Evolutionary conservation across 2,329 filamentous ascomycete genomes (phyloP).

Genomic region (Ceratocystis colombiana): DNA sequence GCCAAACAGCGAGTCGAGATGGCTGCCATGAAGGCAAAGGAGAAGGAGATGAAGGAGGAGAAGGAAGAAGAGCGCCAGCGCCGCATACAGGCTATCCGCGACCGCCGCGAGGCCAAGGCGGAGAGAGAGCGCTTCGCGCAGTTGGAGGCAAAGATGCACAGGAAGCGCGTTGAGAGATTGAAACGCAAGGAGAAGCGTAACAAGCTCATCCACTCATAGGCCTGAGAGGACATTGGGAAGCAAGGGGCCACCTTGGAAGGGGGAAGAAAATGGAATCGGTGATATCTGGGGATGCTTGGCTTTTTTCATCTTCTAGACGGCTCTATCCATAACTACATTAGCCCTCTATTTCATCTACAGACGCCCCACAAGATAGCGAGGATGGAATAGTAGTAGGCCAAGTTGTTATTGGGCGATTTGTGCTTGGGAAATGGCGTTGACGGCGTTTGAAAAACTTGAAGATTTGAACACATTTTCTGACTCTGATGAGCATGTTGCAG

Average conservation of each 20-base stretch:
- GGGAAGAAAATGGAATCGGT: neutral
- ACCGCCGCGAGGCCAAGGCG: conserved; percentile 77
- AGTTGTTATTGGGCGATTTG: neutral
- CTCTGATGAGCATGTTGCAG: conserved; percentile 14
- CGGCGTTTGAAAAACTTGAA: conserved; percentile 19
- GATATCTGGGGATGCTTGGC: conserved; percentile 8
- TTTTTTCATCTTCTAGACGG: conserved; percentile 15
- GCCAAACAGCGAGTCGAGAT: conserved; percentile 58
- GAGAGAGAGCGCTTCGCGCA: conserved; percentile 88
- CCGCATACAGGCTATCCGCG: conserved; percentile 72
- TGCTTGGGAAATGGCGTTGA: conserved; percentile 22
- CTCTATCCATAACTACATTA: neutral
- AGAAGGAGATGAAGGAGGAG: conserved; percentile 92
- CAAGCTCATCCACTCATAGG: conserved; percentile 62
- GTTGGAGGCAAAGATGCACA: conserved; percentile 96
- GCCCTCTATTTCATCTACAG: neutral
- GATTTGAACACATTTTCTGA: conserved; percentile 9
- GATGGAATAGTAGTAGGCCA: neutral
- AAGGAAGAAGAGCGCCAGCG: conserved; percentile 81
- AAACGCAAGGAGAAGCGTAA: conserved; percentile 96
- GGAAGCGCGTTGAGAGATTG: conserved; percentile 82
- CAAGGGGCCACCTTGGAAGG: neutral
- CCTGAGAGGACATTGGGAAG: neutral
- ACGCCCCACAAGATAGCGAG: neutral
- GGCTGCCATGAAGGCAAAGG: conserved; percentile 76